Evolutionary conservation across 805 yeast species (phyloP).

Genomic region (Komagataella mondaviorum): DNA sequence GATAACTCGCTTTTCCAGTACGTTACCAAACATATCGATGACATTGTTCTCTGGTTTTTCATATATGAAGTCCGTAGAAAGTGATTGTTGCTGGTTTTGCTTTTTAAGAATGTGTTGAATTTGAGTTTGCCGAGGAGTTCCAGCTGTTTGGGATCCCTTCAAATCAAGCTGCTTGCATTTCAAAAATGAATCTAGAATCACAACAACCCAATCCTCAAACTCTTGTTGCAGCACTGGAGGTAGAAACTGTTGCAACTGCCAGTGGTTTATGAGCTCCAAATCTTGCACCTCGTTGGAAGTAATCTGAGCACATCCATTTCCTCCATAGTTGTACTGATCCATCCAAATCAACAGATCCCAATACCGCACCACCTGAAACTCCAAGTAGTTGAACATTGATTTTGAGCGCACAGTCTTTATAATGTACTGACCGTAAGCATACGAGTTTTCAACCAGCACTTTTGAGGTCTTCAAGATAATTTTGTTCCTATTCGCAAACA

Average conservation of each 20-base stretch:
- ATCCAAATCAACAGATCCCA: conserved; percentile 96
- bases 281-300: conserved; percentile 28
- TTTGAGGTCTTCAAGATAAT: conserved; percentile 64
- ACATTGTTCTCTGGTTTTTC: conserved; percentile 6
- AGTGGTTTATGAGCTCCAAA: conserved; percentile 39
- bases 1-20: conserved; percentile 49
- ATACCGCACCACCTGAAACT: conserved; percentile 55
- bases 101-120: conserved; percentile 39
- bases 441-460: conserved; percentile 70
- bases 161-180: conserved; percentile 31
- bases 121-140: conserved; percentile 59
- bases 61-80: conserved; percentile 4
- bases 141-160: conserved; percentile 11
- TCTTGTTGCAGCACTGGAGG: conserved; percentile 71
- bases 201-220: conserved; percentile 76
- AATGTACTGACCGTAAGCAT: conserved; percentile 80
- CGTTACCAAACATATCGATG: conserved; percentile 22
- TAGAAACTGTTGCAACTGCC: conserved; percentile 70
- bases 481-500: conserved; percentile 71
- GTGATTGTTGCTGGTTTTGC: conserved; percentile 16
- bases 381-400: conserved; percentile 74
- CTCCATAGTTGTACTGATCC: conserved; percentile 84
- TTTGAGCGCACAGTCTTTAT: conserved; percentile 66
- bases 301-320: conserved; percentile 38
- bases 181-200: conserved; percentile 59